Evolutionary conservation across 176 grass and related monocot genomes (phyloP).

Genomic region (Thalia dealbata): DNA sequence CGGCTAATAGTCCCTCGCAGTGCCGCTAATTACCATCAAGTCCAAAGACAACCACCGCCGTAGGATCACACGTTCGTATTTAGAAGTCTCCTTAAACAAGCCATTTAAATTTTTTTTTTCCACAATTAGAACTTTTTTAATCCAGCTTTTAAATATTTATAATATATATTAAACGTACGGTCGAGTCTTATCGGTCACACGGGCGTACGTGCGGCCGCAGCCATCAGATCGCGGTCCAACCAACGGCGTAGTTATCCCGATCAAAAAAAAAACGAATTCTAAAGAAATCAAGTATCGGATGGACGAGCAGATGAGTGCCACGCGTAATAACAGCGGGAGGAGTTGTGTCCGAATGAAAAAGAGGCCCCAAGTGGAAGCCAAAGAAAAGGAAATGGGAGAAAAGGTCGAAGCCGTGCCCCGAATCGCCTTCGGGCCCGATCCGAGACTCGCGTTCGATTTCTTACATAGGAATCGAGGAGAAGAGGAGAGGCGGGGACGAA

Average conservation of each 20-base stretch:
- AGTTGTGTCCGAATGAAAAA: not conserved
- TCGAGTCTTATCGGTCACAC: not conserved
- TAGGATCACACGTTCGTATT: not conserved
- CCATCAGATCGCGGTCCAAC: no score
- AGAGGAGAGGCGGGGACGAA: not conserved
- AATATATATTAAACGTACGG: not conserved
- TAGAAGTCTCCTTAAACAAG: no score
- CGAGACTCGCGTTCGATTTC: conserved; percentile 7
- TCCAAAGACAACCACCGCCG: not conserved
- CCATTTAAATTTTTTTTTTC: no score
- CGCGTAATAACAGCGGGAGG: no score
- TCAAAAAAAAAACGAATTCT: no score
- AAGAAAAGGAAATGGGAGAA: not conserved
- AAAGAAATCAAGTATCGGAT: no score
- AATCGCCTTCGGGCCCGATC: conserved; percentile 1
- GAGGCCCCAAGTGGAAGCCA: not conserved
- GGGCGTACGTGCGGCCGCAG: no score
- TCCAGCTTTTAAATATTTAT: no score
- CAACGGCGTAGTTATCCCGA: no score
- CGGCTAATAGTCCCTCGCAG: not conserved
- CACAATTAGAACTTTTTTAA: no score
- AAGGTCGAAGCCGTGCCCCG: conserved; percentile 2
- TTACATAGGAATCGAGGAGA: not conserved
- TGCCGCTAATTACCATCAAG: not conserved
- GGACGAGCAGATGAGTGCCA: no score